Percentiles rank a stretch among this genome's conserved stretches.
These are phyloP conservation scores for Fraxinus nigra DNA, from an alignment of 305 asterid species.

Conservation along the genomic window DNA sequence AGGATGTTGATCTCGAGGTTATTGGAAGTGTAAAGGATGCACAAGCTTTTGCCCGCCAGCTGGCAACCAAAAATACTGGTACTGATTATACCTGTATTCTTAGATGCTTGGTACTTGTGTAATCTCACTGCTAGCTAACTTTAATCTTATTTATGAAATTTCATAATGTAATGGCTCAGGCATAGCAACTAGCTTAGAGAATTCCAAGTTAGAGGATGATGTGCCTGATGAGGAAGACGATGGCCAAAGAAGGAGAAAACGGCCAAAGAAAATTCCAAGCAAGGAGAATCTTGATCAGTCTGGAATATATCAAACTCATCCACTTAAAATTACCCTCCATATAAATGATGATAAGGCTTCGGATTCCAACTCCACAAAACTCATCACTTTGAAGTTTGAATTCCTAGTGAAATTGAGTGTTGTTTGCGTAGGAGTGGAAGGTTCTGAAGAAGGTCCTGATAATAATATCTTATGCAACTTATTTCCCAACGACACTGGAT, in stretches of 20 bases:
- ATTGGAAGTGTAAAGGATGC: conserved; percentile 92
- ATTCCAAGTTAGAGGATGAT: conserved; percentile 66
- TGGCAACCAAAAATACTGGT: conserved; percentile 82
- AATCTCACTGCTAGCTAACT: not conserved
- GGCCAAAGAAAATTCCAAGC: conserved; percentile 83
- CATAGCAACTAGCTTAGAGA: conserved; percentile 55
- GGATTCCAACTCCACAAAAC: conserved; percentile 50
- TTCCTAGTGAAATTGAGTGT: conserved; percentile 67
- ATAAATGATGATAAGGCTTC: conserved; percentile 62
- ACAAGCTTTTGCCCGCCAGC: conserved; percentile 78
- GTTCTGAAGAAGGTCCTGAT: conserved; percentile 59
- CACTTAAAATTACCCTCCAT: conserved; percentile 78
- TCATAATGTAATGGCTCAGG: conserved; percentile 30
- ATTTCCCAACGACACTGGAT: conserved; percentile 95
- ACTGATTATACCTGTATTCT: not conserved
- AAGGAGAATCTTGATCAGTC: conserved; percentile 82
- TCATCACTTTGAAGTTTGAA: conserved; percentile 78
- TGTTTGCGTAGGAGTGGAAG: conserved; percentile 88
- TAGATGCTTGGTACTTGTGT: not conserved
- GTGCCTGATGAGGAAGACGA: conserved; percentile 87
- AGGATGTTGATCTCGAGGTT: conserved; percentile 81
- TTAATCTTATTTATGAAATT: conserved; percentile 18
- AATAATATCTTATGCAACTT: conserved; percentile 76
- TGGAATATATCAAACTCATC: conserved; percentile 85
- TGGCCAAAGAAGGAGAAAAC: conserved; percentile 77